Percentiles rank a stretch among this genome's conserved stretches.
Evolutionary conservation across 2,329 filamentous ascomycete species (phyloP).

Genomic region (Aspergillus floridensis): DNA sequence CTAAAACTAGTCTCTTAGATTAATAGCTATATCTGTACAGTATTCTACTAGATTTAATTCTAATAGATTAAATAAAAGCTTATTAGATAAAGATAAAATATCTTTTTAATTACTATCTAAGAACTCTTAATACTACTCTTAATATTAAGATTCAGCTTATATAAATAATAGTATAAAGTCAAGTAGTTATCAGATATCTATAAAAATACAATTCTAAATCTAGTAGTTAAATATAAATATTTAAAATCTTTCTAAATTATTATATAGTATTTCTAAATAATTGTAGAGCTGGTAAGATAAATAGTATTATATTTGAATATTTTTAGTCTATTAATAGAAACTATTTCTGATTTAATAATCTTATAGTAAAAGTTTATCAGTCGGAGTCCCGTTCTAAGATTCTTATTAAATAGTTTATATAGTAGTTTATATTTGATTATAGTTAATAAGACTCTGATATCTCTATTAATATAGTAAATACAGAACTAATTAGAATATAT

Average conservation of each 20-base stretch:
- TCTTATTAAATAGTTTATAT: too few species aligned
- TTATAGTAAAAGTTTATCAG: too few species aligned
- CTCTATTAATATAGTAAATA: too few species aligned
- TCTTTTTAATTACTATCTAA: slow-evolving; percentile 11
- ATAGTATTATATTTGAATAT: not conserved
- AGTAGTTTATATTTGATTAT: too few species aligned
- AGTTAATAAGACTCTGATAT: too few species aligned
- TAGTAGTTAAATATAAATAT: not conserved
- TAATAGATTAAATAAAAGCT: slow-evolving; percentile 14
- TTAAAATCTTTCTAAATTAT: not conserved
- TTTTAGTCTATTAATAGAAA: too few species aligned
- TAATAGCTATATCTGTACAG: slow-evolving; percentile 11
- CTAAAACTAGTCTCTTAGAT: slow-evolving; percentile 20
- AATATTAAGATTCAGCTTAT: not conserved
- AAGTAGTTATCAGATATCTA: not conserved
- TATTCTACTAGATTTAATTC: slow-evolving; percentile 21
- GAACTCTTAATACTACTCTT: not conserved
- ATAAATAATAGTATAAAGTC: not conserved
- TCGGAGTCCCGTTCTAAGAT: too few species aligned
- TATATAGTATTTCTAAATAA: not conserved
- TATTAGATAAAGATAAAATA: slow-evolving; percentile 23
- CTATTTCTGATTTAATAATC: too few species aligned
- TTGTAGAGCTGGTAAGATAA: not conserved
- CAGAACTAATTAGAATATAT: fast-evolving
- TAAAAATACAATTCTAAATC: not conserved